Percentiles rank a stretch among this genome's conserved stretches.
These are phyloP conservation scores for Vigna mungo DNA, from an alignment of 306 rosid genomes.

Conservation along the genomic window DNA sequence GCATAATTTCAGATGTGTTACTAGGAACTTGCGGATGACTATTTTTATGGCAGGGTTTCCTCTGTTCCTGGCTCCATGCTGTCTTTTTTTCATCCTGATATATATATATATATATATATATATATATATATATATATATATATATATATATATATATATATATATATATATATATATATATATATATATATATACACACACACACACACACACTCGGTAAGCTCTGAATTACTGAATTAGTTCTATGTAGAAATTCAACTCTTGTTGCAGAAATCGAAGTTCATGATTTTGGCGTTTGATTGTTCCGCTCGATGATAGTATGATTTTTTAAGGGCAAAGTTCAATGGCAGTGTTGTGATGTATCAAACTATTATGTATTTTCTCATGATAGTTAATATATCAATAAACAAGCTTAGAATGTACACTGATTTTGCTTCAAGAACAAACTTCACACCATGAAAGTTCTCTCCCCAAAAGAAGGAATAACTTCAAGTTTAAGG, in stretches of 20 bases:
- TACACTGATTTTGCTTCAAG: background rate
- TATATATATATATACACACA: no score
- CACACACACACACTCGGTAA: background rate
- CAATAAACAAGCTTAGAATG: background rate
- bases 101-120: no score
- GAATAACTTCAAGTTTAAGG: background rate
- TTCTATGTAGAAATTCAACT: background rate
- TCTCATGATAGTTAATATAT: no score
- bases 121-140: no score
- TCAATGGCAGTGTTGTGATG: background rate
- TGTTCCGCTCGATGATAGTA: background rate
- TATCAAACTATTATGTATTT: no score
- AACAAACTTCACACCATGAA: background rate
- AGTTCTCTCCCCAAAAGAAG: background rate
- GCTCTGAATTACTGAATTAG: constrained; percentile 17
- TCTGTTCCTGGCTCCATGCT: constrained; percentile 40
- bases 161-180: no score
- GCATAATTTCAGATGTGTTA: constrained; percentile 55
- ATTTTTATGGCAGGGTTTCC: constrained; percentile 52
- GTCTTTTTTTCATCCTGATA: background rate
- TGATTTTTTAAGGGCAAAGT: background rate
- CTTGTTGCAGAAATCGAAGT: background rate
- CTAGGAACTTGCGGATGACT: constrained; percentile 58
- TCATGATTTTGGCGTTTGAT: background rate
- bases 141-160: no score